Conservation (phyloP, 306 rosid genomes). For the Cicer judaicum region DNA sequence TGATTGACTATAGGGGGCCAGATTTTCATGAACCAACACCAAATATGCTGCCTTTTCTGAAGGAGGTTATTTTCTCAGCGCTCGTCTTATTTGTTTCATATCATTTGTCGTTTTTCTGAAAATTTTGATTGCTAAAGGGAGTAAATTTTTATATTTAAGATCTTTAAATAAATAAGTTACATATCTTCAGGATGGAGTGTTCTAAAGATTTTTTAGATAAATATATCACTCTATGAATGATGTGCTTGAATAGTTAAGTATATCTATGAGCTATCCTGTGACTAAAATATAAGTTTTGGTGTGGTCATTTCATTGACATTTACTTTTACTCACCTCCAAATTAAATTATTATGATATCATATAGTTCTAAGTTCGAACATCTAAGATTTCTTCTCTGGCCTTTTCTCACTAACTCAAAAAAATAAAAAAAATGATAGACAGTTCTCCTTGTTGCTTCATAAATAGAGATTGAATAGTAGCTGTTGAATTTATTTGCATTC, state of each 20-base stretch:
- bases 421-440: neutral
- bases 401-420: neutral
- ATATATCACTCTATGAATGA: slow-evolving; percentile 14
- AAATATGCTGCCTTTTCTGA: slow-evolving; percentile 70
- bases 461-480: neutral
- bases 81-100: slow-evolving; percentile 24
- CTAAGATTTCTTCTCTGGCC: neutral
- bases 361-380: slow-evolving; percentile 2
- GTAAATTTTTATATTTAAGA: slow-evolving; percentile 21
- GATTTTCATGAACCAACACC: slow-evolving; percentile 97
- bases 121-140: slow-evolving; percentile 41
- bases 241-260: slow-evolving; percentile 25
- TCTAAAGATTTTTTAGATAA: slow-evolving; percentile 11
- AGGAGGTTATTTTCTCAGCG: slow-evolving; percentile 65
- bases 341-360: neutral
- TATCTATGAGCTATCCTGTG: slow-evolving; percentile 21
- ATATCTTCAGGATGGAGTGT: slow-evolving; percentile 2
- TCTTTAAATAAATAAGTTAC: slow-evolving; percentile 35
- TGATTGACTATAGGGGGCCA: slow-evolving; percentile 86
- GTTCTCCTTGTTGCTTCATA: slow-evolving; percentile 31
- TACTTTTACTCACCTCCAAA: slow-evolving; percentile 9
- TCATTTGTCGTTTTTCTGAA: slow-evolving; percentile 9
- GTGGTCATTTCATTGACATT: neutral
- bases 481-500: slow-evolving; percentile 27
- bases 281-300: slow-evolving; percentile 23